These are phyloP conservation scores for Comarum palustre DNA, from an alignment of 306 rosid genomes.

Conservation along the genomic window DNA sequence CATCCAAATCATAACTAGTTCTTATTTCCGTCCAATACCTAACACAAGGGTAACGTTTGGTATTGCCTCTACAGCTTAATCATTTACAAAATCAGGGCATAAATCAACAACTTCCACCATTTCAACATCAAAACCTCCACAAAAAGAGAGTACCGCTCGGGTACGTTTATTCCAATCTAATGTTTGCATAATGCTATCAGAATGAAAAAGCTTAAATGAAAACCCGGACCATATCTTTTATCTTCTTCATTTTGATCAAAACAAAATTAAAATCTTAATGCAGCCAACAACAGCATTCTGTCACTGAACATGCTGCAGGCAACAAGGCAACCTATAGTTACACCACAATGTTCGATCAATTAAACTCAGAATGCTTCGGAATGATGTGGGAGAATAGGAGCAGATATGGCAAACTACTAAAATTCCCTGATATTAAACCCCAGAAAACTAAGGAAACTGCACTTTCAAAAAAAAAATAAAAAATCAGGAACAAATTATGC, in stretches of 20 bases:
- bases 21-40: too few relatives aligned
- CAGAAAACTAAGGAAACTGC: constrained; percentile 11
- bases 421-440: constrained; percentile 11
- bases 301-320: background rate
- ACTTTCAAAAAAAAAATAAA: background rate
- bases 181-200: background rate
- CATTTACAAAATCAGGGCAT: background rate
- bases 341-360: background rate
- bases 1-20: too few relatives aligned
- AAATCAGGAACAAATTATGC: constrained; percentile 6
- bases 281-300: background rate
- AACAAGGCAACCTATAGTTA: background rate
- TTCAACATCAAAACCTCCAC: background rate
- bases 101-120: background rate
- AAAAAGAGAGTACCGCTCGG: background rate
- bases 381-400: background rate
- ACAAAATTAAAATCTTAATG: background rate
- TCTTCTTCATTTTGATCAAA: constrained; percentile 1
- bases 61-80: background rate
- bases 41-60: too few relatives aligned
- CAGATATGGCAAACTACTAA: constrained; percentile 8
- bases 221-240: background rate
- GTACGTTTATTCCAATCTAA: background rate
- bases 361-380: background rate
- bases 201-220: background rate